Conservation (phyloP, 2,329 filamentous ascomycete species). For the Alternaria rosae region DNA sequence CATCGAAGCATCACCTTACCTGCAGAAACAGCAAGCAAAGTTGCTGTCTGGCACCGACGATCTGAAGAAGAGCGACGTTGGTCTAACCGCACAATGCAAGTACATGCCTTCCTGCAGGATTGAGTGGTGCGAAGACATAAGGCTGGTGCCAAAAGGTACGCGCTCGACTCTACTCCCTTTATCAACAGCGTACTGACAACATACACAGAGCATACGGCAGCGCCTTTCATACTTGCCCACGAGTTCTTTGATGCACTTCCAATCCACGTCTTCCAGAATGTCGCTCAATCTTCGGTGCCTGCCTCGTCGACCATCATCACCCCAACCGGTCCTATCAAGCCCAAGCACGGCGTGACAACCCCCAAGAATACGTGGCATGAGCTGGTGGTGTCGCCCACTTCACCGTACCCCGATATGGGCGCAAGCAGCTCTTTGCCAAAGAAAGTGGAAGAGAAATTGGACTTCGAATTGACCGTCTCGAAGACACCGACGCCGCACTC, state of each 20-base stretch:
- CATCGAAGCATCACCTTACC: slow-evolving; percentile 86
- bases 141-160: slow-evolving; percentile 76
- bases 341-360: slow-evolving; percentile 47
- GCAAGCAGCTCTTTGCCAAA: slow-evolving; percentile 15
- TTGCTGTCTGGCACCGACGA: slow-evolving; percentile 78
- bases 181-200: slow-evolving; percentile 20
- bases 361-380: slow-evolving; percentile 52
- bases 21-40: slow-evolving; percentile 79
- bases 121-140: slow-evolving; percentile 88
- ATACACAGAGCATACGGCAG: slow-evolving; percentile 68
- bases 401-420: slow-evolving; percentile 52
- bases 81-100: slow-evolving; percentile 77
- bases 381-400: slow-evolving; percentile 54
- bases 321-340: slow-evolving; percentile 58
- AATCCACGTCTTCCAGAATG: slow-evolving; percentile 91
- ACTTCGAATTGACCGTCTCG: slow-evolving; percentile 87
- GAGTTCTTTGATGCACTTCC: slow-evolving; percentile 99
- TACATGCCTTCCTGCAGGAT: slow-evolving; percentile 74
- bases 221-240: slow-evolving; percentile 93
- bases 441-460: slow-evolving; percentile 60
- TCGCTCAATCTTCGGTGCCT: slow-evolving; percentile 56
- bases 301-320: slow-evolving; percentile 55
- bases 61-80: slow-evolving; percentile 74
- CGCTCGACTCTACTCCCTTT: slow-evolving; percentile 15
- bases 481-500: slow-evolving; percentile 80